Conservation (phyloP, 768 basidiomycete species). For the Phaeolepiota aurea region DNA sequence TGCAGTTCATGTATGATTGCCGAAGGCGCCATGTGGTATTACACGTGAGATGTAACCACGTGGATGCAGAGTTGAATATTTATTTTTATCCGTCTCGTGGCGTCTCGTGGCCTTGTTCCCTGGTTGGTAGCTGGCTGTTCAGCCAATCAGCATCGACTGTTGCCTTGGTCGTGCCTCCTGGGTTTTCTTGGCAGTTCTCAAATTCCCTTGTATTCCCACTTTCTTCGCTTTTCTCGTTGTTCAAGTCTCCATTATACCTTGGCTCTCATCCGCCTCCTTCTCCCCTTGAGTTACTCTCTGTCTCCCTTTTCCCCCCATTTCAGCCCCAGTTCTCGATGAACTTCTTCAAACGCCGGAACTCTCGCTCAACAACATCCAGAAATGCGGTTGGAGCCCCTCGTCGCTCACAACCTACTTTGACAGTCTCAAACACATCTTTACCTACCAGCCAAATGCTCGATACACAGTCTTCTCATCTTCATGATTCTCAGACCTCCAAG, state of each 20-base stretch:
- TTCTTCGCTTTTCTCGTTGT: background rate
- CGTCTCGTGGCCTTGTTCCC: conserved; percentile 16
- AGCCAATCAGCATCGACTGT: background rate
- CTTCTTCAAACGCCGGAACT: conserved; percentile 13
- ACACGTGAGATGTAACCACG: conserved; percentile 19
- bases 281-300: background rate
- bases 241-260: conserved; percentile 4
- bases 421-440: conserved; percentile 5
- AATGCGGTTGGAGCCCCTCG: conserved; percentile 8
- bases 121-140: conserved; percentile 9
- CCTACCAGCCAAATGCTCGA: background rate
- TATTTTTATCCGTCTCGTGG: conserved; percentile 6
- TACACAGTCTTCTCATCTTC: background rate
- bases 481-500: background rate
- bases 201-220: conserved; percentile 1
- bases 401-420: conserved; percentile 9
- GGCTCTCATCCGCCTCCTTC: conserved; percentile 1
- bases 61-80: conserved; percentile 15
- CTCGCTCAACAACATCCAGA: conserved; percentile 7
- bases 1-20: too few relatives aligned
- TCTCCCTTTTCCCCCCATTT: background rate
- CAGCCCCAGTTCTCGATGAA: conserved; percentile 10
- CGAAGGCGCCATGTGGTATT: too few relatives aligned
- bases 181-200: background rate
- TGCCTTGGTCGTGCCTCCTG: conserved; percentile 8